Evolutionary conservation across 1,284 basidiomycete species (phyloP), one percentile per base, ranked within the genome.

Genomic region (Inonotus hispidus): DNA sequence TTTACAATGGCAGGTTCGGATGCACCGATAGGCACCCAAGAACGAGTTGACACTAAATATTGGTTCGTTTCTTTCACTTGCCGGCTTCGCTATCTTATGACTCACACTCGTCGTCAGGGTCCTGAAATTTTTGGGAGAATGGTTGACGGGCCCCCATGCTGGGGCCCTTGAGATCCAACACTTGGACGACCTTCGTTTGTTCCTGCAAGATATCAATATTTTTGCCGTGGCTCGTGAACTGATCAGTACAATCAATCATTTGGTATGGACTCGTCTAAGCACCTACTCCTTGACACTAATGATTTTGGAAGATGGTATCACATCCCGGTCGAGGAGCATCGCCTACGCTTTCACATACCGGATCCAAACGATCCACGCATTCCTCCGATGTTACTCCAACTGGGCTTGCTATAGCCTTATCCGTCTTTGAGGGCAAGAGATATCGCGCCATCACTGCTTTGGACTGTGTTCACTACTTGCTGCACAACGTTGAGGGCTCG

Each of bases 401-500:
- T 14, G 56, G 27, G 32, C 70, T 80, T 4, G 79, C 79, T 4
- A 69, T 74, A 46, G 77, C 74, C 1, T 70, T 80, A 14, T 74
- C 77, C 2, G 63, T 78, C 3, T 66, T 79, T 14, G 79, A 80
- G 64, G 75, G 76, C 19, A 74, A 77, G 60, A 69, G 66, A 53
- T 79, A 75, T 64, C 67, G 65, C 23, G 64, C 68, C 8, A 72
- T 80, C 19, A 68, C 72, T 46, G 72, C 77, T 0, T 70, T 71
- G 2, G 79, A 80, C 66, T 79, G 77, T 52, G 72, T 80, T 32
- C 69, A 69, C 16, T 71, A 79, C 64, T 67, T 79, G 8, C 66
- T 70, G 50, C 68, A 67, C 11, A 66, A 67, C 25, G 58, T 69
- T 13, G 67, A 66, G 7, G 63, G 66, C 27, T 71, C 71, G 59